A percentile compares a stretch with the other conserved stretches of the same genome.
These are phyloP conservation scores for Silene noctiflora DNA, from an alignment of 179 eudicot species.

Conservation along the genomic window DNA sequence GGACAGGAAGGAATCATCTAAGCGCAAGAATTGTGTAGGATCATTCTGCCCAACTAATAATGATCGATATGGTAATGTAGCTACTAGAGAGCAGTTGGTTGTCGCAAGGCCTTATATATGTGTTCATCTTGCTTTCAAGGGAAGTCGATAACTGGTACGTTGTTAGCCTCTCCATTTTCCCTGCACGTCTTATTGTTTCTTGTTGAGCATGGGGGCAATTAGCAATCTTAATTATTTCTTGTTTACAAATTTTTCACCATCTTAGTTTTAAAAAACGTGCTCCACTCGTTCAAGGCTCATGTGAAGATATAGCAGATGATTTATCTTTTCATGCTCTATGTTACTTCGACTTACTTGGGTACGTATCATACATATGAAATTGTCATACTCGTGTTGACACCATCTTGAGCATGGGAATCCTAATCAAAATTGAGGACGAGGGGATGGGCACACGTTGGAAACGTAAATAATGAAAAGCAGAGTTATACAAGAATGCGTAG, in stretches of 20 bases:
- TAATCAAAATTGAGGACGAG: too few species aligned
- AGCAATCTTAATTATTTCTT: background rate
- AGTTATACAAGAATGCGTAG: too few species aligned
- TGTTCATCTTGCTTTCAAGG: background rate
- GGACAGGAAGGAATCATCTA: background rate
- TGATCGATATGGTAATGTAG: background rate
- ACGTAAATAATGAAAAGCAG: too few species aligned
- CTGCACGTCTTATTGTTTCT: background rate
- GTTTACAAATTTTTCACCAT: background rate
- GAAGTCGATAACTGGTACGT: background rate
- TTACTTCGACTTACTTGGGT: too few species aligned
- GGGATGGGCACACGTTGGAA: too few species aligned
- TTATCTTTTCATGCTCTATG: too few species aligned
- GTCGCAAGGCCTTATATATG: background rate
- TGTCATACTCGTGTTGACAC: too few species aligned
- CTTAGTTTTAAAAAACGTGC: background rate
- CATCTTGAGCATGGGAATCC: too few species aligned
- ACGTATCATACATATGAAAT: too few species aligned
- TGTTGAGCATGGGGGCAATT: background rate
- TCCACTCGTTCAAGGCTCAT: too few species aligned
- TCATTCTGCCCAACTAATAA: background rate
- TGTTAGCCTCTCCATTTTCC: background rate
- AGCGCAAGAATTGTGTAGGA: background rate
- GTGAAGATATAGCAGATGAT: too few species aligned
- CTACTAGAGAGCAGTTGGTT: background rate